Conservation (phyloP, 139 green algal genomes). For the Zygnema cylindricum region DNA sequence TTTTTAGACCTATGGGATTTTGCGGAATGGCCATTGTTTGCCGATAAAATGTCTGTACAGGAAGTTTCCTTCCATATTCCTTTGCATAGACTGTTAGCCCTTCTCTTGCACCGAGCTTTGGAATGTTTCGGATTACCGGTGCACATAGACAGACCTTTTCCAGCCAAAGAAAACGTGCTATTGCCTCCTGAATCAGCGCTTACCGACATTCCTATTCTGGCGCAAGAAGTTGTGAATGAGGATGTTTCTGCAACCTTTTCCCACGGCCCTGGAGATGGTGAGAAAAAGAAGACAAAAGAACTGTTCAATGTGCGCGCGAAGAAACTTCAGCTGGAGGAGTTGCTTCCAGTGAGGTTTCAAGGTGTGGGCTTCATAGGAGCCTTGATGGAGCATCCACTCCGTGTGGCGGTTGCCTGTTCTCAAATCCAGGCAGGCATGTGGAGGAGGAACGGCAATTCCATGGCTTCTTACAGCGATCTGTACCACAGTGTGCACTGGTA, state of each 20-base stretch:
- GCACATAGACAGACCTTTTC: not conserved
- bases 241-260: no score
- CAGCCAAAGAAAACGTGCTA: no score
- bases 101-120: constrained; percentile 35
- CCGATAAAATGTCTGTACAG: constrained; percentile 38
- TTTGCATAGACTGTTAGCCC: constrained; percentile 52
- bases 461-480: constrained; percentile 23
- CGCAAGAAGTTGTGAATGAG: no score
- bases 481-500: constrained; percentile 61
- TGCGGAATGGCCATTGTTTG: not conserved
- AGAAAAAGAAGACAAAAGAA: no score
- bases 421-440: constrained; percentile 61
- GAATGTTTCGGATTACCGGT: not conserved
- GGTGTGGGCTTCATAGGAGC: not conserved
- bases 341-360: not conserved
- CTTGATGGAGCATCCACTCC: constrained; percentile 51
- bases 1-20: no score
- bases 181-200: no score
- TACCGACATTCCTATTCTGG: no score
- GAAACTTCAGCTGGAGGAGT: not conserved
- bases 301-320: no score
- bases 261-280: no score
- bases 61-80: constrained; percentile 62
- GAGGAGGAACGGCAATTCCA: constrained; percentile 51
- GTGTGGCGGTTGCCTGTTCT: constrained; percentile 49